These are phyloP conservation scores for Sugiyamaella castrensis DNA, from an alignment of 1,139 yeast species.

Conservation along the genomic window DNA sequence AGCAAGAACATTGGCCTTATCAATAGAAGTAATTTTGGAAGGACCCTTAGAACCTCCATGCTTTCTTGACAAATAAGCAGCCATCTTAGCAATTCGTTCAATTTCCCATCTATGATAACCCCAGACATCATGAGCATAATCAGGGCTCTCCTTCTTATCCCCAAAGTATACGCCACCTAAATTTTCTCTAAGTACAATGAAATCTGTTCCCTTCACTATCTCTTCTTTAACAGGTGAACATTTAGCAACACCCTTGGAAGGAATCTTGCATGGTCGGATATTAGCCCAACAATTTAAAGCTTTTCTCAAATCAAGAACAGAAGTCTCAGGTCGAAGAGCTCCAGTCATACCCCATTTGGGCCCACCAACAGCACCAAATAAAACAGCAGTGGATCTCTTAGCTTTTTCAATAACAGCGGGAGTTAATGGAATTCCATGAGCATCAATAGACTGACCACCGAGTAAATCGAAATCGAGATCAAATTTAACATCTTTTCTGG, in stretches of 20 bases:
- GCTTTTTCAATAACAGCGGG: slow-evolving; percentile 71
- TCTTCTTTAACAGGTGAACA: slow-evolving; percentile 72
- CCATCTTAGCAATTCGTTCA: slow-evolving; percentile 83
- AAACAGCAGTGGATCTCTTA: slow-evolving; percentile 74
- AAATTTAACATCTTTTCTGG: slow-evolving; percentile 46
- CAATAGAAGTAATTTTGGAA: slow-evolving; percentile 63
- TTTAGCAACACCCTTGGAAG: slow-evolving; percentile 64
- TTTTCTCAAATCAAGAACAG: slow-evolving; percentile 73
- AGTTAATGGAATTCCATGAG: slow-evolving; percentile 79
- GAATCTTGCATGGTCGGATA: slow-evolving; percentile 81
- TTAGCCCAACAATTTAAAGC: slow-evolving; percentile 79
- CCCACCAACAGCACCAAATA: slow-evolving; percentile 91
- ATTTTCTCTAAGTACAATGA: slow-evolving; percentile 77
- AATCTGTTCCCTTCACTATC: slow-evolving; percentile 72
- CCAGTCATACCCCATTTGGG: slow-evolving; percentile 89
- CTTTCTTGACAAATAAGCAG: slow-evolving; percentile 80
- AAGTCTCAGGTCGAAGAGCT: slow-evolving; percentile 70
- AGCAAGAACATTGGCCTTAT: slow-evolving; percentile 83
- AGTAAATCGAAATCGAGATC: slow-evolving; percentile 69
- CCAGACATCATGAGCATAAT: slow-evolving; percentile 79
- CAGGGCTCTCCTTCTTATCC: slow-evolving; percentile 72
- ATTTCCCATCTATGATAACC: slow-evolving; percentile 75
- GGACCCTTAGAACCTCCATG: slow-evolving; percentile 43
- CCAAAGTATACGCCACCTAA: slow-evolving; percentile 91
- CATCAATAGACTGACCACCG: slow-evolving; percentile 93